Conservation (phyloP, 1,284 basidiomycete species). For the Marasmius tenuissimus region DNA sequence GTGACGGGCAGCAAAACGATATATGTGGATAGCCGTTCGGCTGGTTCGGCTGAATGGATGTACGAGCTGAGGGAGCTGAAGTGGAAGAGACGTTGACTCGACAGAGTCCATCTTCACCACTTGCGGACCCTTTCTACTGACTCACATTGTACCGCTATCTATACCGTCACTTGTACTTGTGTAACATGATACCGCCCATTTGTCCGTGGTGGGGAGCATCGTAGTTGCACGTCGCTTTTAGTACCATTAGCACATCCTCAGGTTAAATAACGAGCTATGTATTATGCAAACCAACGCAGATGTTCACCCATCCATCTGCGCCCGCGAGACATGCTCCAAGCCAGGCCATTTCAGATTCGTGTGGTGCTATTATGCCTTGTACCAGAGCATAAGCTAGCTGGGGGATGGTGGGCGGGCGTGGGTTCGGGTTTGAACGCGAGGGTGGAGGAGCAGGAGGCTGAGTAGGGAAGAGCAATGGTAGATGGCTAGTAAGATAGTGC, state of each 20-base stretch:
- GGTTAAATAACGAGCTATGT: not conserved
- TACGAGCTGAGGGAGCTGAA: slow-evolving; percentile 2
- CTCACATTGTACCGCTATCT: too few relatives aligned
- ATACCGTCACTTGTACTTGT: too few relatives aligned
- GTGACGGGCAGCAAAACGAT: not conserved
- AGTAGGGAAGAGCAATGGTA: slow-evolving; percentile 67
- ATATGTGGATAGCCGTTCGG: not conserved
- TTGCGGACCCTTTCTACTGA: too few relatives aligned
- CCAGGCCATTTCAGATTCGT: slow-evolving; percentile 92
- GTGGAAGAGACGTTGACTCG: not conserved
- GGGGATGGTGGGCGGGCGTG: slow-evolving; percentile 30
- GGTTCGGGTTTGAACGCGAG: slow-evolving; percentile 35
- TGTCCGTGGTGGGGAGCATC: too few relatives aligned
- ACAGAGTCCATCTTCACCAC: not conserved
- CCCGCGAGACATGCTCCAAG: slow-evolving; percentile 86
- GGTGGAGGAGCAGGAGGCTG: slow-evolving; percentile 39
- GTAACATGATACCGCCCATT: too few relatives aligned
- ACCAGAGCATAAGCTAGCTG: slow-evolving; percentile 71
- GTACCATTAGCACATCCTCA: too few relatives aligned
- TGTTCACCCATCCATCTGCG: slow-evolving; percentile 92
- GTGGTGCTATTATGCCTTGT: slow-evolving; percentile 86
- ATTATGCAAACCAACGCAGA: slow-evolving; percentile 67
- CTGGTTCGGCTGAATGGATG: not conserved
- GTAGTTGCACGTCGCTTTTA: too few relatives aligned
- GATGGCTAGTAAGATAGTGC: slow-evolving; percentile 58